Conservation (phyloP, 2,329 filamentous ascomycete species). For the Cylindrodendrum hubeiense region DNA sequence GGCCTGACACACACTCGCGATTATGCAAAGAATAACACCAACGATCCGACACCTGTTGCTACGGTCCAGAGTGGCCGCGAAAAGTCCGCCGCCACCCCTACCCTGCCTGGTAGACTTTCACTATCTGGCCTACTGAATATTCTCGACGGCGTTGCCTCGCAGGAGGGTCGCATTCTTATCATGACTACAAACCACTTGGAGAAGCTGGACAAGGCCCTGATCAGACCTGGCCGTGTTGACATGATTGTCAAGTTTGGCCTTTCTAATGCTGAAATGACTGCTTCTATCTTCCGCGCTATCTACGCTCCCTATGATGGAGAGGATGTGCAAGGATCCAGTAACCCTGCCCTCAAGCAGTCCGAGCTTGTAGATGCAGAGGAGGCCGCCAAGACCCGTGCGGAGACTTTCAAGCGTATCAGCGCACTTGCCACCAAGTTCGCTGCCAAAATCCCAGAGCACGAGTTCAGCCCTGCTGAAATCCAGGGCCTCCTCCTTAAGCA, state of each 20-base stretch:
- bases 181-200: conserved; percentile 75
- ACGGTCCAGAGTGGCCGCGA: conserved; percentile 11
- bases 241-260: conserved; percentile 69
- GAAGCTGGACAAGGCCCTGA: conserved; percentile 72
- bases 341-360: conserved; percentile 18
- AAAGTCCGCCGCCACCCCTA: conserved; percentile 18
- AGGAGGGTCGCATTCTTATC: conserved; percentile 72
- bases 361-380: conserved; percentile 35
- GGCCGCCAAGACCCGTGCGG: conserved; percentile 48
- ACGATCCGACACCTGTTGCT: conserved; percentile 37
- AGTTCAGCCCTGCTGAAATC: conserved; percentile 72
- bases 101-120: conserved; percentile 62
- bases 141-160: conserved; percentile 78
- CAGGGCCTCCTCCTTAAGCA: conserved; percentile 70
- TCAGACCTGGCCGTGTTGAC: conserved; percentile 72
- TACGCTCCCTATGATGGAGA: conserved; percentile 64
- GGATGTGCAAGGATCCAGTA: conserved; percentile 11
- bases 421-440: conserved; percentile 62
- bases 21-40: conserved; percentile 31
- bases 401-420: conserved; percentile 56
- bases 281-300: conserved; percentile 69
- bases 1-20: conserved; percentile 74
- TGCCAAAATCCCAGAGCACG: conserved; percentile 61
- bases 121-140: conserved; percentile 85
- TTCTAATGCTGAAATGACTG: conserved; percentile 65